Evolutionary conservation across 177 flowering plant species (phyloP), one percentile per base, ranked within the genome.

Genomic region (Vitis hybrid): DNA sequence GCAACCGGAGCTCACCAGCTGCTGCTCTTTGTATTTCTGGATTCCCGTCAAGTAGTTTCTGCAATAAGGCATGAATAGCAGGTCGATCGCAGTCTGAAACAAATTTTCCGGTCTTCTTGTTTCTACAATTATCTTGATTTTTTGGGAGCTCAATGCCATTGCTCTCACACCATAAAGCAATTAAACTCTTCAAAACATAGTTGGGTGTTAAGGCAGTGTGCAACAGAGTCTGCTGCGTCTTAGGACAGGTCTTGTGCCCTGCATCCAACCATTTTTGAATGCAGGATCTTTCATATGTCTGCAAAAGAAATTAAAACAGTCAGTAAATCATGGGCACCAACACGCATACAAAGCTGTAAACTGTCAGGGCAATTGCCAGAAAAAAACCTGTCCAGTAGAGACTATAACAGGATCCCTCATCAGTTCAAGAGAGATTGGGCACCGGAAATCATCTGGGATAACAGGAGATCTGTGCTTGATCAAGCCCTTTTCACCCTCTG

Each of bases 341-440:
- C 22, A 62, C 14, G 18, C 44, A 61, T 28, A 3, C 54, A 71
- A 18, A 70, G 33, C 57, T 50, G 44, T 52, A 19, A 66, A 47
- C 14, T 10, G 17, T 5, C 52, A 49, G 62, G 38, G 13, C 12
- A 70, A 20, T 56, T 15, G 31, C 22, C 15, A 19, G 57, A 56
- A 24, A 61, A 74, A 61, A 74, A 94, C 98, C 98, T 94, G 98
- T 72, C 98, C 98, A 4, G 98, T 90, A 3, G 97, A 89, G 75
- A 94, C 97, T 62, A 92, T 94, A 15, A 94, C 98, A 24, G 98
- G 98, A 82, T 94, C 98, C 78, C 83, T 89, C 98, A 94, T 94
- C 83, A 94, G 75, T 74, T 94, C 97, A 64, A 94, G 91, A 53
- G 97, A 94, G 75, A 94, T 89, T 24, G 98, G 98, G 75, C 98